phyloP scores from a whole-genome alignment of 1,284 basidiomycete genomes.

The Fomitopsis palustris region DNA sequence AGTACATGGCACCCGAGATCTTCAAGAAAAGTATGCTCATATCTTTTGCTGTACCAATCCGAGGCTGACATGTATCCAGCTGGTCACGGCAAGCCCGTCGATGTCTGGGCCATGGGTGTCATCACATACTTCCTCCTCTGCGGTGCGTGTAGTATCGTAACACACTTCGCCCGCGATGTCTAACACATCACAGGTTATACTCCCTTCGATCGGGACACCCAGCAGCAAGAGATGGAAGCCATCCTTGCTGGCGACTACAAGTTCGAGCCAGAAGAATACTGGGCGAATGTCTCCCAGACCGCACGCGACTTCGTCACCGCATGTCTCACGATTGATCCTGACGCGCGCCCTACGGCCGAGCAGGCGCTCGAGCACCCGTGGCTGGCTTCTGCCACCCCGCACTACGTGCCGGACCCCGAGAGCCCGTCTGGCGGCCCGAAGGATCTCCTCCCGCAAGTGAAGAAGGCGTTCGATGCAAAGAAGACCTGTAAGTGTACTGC shows the following conservation, averaged over 20 bases:
- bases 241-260: constrained; percentile 90
- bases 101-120: constrained; percentile 97
- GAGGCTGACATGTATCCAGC: constrained; percentile 38
- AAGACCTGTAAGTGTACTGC: constrained; percentile 64
- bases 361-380: constrained; percentile 76
- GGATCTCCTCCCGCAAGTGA: constrained; percentile 85
- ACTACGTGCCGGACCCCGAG: constrained; percentile 67
- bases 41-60: neutral
- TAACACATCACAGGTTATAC: constrained; percentile 62
- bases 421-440: constrained; percentile 60
- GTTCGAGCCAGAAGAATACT: constrained; percentile 90
- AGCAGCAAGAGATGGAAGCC: constrained; percentile 88
- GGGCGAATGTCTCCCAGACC: constrained; percentile 78
- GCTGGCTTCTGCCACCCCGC: constrained; percentile 65
- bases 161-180: neutral
- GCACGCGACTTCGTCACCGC: constrained; percentile 79
- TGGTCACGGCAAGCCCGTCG: constrained; percentile 95
- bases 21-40: constrained; percentile 78
- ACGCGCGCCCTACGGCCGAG: constrained; percentile 71
- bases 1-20: constrained; percentile 99
- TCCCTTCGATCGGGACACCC: constrained; percentile 88
- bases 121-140: constrained; percentile 95
- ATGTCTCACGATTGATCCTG: constrained; percentile 85
- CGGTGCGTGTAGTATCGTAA: constrained; percentile 29
- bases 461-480: constrained; percentile 85